Evolutionary conservation across 768 basidiomycete species (phyloP).

Genomic region (Xanthoconium purpureum): DNA sequence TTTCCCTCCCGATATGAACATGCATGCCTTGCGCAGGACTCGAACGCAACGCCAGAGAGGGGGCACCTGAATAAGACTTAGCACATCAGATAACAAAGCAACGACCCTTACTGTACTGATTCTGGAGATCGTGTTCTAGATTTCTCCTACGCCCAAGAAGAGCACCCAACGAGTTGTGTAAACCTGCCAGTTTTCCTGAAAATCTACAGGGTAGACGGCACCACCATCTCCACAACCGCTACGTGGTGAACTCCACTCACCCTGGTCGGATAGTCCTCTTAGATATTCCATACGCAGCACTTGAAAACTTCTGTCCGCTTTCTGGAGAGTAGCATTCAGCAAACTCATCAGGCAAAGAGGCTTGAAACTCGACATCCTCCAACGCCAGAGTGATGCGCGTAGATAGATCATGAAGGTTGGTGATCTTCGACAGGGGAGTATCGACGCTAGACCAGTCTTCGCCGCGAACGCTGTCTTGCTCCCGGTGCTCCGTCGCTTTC

Average conservation of each 20-base stretch:
- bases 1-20: slow-evolving; percentile 64
- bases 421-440: slow-evolving; percentile 50
- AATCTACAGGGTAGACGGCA: slow-evolving; percentile 43
- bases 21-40: slow-evolving; percentile 70
- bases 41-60: slow-evolving; percentile 70
- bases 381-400: slow-evolving; percentile 53
- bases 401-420: slow-evolving; percentile 50
- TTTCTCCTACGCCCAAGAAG: slow-evolving; percentile 45
- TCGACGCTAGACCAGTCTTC: slow-evolving; percentile 58
- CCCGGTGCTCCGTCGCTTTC: slow-evolving; percentile 45
- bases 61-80: slow-evolving; percentile 47
- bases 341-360: slow-evolving; percentile 20
- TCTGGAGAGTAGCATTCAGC: slow-evolving; percentile 20
- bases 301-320: slow-evolving; percentile 10
- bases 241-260: slow-evolving; percentile 37
- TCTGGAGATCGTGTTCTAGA: slow-evolving; percentile 55
- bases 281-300: slow-evolving; percentile 29
- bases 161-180: slow-evolving; percentile 48
- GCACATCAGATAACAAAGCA: neutral
- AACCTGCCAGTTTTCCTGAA: slow-evolving; percentile 46
- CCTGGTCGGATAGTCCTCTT: slow-evolving; percentile 66
- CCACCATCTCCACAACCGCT: neutral
- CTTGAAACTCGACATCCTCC: slow-evolving; percentile 26
- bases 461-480: slow-evolving; percentile 16
- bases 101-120: slow-evolving; percentile 45